Percentiles rank a stretch among this genome's conserved stretches.
phyloP scores from a whole-genome alignment of 257 asterid species.

The Gentiana dahurica region DNA sequence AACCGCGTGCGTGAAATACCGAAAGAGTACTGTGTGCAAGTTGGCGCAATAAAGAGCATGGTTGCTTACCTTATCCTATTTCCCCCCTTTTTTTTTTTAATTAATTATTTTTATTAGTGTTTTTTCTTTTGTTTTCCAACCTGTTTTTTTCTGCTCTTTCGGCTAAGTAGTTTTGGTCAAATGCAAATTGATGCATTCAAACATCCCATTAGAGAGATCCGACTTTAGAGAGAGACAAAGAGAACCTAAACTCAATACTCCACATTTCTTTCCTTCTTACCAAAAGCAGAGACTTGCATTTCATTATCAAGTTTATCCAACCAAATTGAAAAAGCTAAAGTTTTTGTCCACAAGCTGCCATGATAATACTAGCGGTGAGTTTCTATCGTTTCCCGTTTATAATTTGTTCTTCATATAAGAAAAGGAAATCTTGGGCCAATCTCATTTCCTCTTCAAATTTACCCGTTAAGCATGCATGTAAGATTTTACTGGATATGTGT shows the following conservation, averaged over 20 bases:
- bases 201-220: conserved; percentile 11
- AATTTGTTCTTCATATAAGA: neutral
- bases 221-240: conserved; percentile 1
- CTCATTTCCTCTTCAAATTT: neutral
- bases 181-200: conserved; percentile 6
- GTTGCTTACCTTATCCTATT: conserved; percentile 49
- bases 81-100: neutral
- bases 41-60: conserved; percentile 29
- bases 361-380: conserved; percentile 20
- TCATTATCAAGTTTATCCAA: conserved; percentile 14
- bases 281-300: conserved; percentile 21
- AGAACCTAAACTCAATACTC: conserved; percentile 21
- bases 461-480: conserved; percentile 13
- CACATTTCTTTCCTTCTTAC: conserved; percentile 21
- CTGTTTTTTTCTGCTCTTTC: conserved; percentile 4
- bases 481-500: neutral
- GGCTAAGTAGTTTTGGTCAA: conserved; percentile 3
- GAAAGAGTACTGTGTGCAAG: conserved; percentile 18
- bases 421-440: conserved; percentile 3
- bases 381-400: conserved; percentile 8
- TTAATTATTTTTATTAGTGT: neutral
- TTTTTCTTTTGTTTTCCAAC: neutral
- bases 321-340: conserved; percentile 5
- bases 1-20: conserved; percentile 26
- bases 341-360: conserved; percentile 6